Percentiles rank a stretch among this genome's conserved stretches.
Conservation (phyloP, 139 green algal genomes). For the Chlamydomonas incerta region DNA sequence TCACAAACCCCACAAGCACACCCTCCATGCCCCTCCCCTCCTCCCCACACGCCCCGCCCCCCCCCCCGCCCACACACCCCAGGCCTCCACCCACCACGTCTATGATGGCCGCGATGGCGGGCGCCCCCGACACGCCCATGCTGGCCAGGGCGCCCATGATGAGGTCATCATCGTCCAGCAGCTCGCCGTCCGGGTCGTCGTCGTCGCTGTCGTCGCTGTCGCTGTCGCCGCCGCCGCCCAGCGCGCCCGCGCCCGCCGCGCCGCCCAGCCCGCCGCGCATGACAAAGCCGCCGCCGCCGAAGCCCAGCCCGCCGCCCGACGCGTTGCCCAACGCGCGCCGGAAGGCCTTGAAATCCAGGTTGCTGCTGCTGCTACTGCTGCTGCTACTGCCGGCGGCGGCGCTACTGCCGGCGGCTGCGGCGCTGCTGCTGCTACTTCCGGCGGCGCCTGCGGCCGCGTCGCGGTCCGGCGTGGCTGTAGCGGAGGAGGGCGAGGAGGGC, state of each 20-base stretch:
- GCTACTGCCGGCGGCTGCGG: neutral
- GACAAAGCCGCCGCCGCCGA: neutral
- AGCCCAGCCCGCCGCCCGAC: no score
- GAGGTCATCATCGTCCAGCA: neutral
- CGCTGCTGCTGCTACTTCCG: neutral
- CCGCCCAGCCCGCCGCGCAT: neutral
- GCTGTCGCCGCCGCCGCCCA: no score
- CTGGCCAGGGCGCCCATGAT: neutral
- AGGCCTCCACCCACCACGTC: slow-evolving; percentile 11
- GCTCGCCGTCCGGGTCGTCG: neutral
- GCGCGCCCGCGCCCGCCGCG: neutral
- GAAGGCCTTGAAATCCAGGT: neutral
- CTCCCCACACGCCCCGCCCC: no score
- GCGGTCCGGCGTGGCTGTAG: neutral
- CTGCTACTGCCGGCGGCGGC: neutral
- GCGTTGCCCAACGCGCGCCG: no score
- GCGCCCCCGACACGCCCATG: slow-evolving; percentile 8
- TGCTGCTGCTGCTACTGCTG: slow-evolving; percentile 11
- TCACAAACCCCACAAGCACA: neutral
- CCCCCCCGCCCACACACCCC: no score
- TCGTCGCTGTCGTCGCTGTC: neutral
- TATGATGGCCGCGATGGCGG: slow-evolving; percentile 31
- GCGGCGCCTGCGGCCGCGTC: neutral
- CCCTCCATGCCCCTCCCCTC: slow-evolving; percentile 9
- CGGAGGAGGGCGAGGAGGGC: neutral